Evolutionary conservation across 345 rosid species (phyloP), one percentile per base, ranked within the genome.

Genomic region (Crucihimalaya himalaica): DNA sequence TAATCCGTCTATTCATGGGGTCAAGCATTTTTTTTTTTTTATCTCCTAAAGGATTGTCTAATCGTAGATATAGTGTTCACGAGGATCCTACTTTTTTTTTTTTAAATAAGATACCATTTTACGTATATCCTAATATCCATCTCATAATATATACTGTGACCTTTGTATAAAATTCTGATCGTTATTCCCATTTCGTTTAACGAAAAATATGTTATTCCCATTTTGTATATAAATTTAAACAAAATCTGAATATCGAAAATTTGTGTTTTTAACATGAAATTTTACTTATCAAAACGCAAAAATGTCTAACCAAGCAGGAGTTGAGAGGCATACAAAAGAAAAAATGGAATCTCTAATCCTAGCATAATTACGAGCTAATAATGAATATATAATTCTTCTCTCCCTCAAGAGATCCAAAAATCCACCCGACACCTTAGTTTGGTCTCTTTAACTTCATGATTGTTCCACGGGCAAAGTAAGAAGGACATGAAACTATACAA

Each of bases 1-100:
- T 12, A 31, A 43, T 64, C 55, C 28, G 64, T 54, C 63, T 52
- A 65, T 72, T 53, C 70, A 63, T 63, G 40, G 65, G 71, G 64
- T 64, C 57, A 45, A 65, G 42, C 56, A 23, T 73, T 65, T 46
- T 23, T 10, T 9, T 15, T 34, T 34, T 10, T 39, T n/a, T n/a
- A n/a, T n/a, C 27, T 8, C 6, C 18, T 5, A 25, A 46, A 32
- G 52, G 42, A 25, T 43, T 56, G 77, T 65, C 77, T 65, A 45
- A 55, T 65, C 71, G 47, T 19, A 32, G 28, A 60, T 57, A 60
- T 21, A 13, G 9, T 42, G 42, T 42, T 45, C 6, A 35, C 35
- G 66, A 45, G 46, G 46, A 51, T 53, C 21, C 23, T 19, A 53
- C 37, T 13, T 51, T 9, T 61, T 19, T 61, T 2, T 16, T 13